phyloP scores from a whole-genome alignment of 164 flowering plant genomes.

The Vitis rupestris region DNA sequence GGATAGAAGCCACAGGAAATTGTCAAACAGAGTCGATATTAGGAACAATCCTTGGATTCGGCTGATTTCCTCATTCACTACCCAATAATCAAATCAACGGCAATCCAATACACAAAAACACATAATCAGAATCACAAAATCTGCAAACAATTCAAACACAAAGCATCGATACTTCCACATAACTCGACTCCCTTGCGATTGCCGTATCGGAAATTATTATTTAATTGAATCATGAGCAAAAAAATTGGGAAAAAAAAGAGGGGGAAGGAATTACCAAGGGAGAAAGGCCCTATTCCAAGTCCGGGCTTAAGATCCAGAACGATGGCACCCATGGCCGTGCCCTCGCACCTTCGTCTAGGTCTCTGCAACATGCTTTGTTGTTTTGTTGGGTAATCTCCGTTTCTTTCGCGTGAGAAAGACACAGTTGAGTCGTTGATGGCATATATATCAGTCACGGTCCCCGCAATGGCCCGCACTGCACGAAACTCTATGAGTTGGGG shows the following conservation, averaged over 20 bases:
- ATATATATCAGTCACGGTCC: neutral
- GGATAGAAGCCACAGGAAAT: no score
- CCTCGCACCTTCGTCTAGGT: constrained; percentile 82
- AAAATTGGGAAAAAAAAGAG: neutral
- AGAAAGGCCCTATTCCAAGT: constrained; percentile 78
- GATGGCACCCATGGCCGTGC: constrained; percentile 96
- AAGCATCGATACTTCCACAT: no score
- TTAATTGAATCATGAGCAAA: neutral
- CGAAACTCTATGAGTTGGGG: neutral
- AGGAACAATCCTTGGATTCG: no score
- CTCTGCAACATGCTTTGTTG: constrained; percentile 47
- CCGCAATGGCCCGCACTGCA: neutral
- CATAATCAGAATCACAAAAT: neutral
- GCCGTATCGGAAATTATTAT: no score
- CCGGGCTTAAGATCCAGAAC: constrained; percentile 93
- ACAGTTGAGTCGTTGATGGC: neutral
- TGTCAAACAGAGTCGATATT: no score
- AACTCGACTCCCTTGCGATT: no score
- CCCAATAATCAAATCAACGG: no score
- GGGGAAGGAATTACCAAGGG: constrained; percentile 50
- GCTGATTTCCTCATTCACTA: no score
- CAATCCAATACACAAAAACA: neutral
- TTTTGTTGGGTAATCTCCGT: constrained; percentile 5
- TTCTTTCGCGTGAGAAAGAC: constrained; percentile 6
- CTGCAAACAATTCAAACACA: neutral